Evolutionary conservation across 306 rosid genomes (phyloP).

Genomic region (Casuarina glauca): DNA sequence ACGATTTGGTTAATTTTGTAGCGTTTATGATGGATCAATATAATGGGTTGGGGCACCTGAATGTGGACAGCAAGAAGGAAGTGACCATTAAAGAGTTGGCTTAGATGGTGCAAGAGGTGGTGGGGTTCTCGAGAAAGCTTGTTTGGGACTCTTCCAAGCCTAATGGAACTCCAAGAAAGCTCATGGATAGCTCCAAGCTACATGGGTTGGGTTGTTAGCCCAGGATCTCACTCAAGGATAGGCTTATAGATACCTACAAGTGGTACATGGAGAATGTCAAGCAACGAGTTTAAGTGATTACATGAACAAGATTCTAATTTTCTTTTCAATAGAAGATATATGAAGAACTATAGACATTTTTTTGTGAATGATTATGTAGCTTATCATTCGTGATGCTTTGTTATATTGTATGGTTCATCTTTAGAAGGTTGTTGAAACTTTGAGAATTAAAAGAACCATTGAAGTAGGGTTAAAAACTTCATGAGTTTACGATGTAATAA

Average conservation of each 20-base stretch:
- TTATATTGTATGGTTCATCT: constrained; percentile 3
- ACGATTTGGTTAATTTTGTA: constrained; percentile 72
- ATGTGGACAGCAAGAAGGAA: constrained; percentile 90
- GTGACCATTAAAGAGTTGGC: constrained; percentile 87
- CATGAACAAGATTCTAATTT: constrained; percentile 23
- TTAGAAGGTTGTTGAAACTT: constrained; percentile 3
- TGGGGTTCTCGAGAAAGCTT: constrained; percentile 80
- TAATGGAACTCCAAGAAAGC: constrained; percentile 93
- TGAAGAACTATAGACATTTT: constrained; percentile 20
- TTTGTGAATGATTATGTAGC: constrained; percentile 37
- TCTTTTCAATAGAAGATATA: constrained; percentile 13
- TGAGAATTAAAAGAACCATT: not conserved
- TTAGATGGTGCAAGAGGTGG: constrained; percentile 84
- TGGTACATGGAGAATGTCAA: constrained; percentile 81
- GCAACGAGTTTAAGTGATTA: constrained; percentile 44
- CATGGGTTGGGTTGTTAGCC: constrained; percentile 80
- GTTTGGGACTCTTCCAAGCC: constrained; percentile 91
- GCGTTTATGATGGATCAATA: constrained; percentile 79
- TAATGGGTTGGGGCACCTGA: constrained; percentile 74
- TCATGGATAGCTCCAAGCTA: constrained; percentile 91
- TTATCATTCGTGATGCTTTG: constrained; percentile 23
- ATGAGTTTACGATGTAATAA: not conserved
- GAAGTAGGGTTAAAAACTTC: not conserved
- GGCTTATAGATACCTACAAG: constrained; percentile 82
- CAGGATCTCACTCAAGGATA: constrained; percentile 81